phyloP scores from a whole-genome alignment of 805 yeast genomes.

The Jamesozyma lodderae region DNA sequence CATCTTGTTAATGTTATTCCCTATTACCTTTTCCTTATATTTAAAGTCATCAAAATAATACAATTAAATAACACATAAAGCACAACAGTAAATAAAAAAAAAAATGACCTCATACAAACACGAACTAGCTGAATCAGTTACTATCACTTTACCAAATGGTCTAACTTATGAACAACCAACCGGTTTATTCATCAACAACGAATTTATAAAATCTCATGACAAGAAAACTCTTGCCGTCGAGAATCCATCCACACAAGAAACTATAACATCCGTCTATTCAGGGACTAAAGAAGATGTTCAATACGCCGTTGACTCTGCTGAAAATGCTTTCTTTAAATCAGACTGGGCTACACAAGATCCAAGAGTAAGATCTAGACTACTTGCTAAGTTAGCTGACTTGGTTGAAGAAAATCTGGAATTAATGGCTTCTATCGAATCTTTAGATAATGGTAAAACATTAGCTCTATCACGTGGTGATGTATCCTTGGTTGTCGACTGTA shows the following conservation, averaged over 20 bases:
- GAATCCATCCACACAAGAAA: conserved; percentile 56
- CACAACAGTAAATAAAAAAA: neutral
- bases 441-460: conserved; percentile 72
- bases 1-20: too few species aligned
- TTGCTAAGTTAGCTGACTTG: conserved; percentile 58
- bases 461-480: conserved; percentile 60
- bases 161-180: conserved; percentile 65
- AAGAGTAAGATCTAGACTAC: conserved; percentile 40
- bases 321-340: conserved; percentile 44
- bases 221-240: conserved; percentile 48
- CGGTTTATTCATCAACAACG: conserved; percentile 83
- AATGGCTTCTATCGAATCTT: conserved; percentile 59
- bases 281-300: conserved; percentile 59
- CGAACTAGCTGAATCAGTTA: conserved; percentile 28
- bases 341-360: conserved; percentile 58
- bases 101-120: conserved; percentile 5
- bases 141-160: conserved; percentile 57
- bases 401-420: conserved; percentile 55
- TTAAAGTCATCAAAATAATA: too few species aligned
- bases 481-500: conserved; percentile 50
- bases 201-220: conserved; percentile 52
- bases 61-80: too few species aligned
- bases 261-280: conserved; percentile 47
- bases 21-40: too few species aligned
- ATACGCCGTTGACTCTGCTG: conserved; percentile 59